Evolutionary conservation across 1,139 yeast genomes (phyloP).

Genomic region (Yamadazyma sp.): DNA sequence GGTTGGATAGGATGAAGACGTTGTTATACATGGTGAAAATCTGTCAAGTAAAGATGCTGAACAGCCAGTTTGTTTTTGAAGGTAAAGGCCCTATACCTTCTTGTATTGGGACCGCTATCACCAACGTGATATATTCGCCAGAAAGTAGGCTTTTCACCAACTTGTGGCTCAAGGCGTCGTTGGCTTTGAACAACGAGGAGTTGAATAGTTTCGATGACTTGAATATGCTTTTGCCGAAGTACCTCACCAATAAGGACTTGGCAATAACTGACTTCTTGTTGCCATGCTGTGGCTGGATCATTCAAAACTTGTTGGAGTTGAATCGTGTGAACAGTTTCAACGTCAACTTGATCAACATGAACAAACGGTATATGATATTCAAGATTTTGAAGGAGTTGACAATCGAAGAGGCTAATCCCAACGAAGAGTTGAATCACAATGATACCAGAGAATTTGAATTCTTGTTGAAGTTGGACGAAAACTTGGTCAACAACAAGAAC

Average conservation of each 20-base stretch:
- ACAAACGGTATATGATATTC: conserved; percentile 43
- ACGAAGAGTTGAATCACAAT: conserved; percentile 26
- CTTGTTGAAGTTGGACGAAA: conserved; percentile 42
- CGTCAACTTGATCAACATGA: conserved; percentile 34
- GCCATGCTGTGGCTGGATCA: conserved; percentile 82
- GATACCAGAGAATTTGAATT: conserved; percentile 49
- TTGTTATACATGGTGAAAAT: conserved; percentile 67
- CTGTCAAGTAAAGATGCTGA: conserved; percentile 67
- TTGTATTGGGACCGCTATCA: conserved; percentile 78
- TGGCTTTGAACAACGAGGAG: conserved; percentile 18
- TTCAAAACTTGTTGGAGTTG: conserved; percentile 41
- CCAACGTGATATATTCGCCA: conserved; percentile 75
- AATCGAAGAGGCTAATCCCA: conserved; percentile 30
- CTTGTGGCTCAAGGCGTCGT: conserved; percentile 63
- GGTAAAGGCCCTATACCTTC: conserved; percentile 63
- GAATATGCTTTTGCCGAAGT: conserved; percentile 35
- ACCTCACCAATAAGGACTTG: conserved; percentile 28
- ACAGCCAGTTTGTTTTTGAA: conserved; percentile 55
- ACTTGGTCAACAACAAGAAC: conserved; percentile 27
- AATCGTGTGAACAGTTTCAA: conserved; percentile 37
- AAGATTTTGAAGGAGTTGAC: conserved; percentile 43
- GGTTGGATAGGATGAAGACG: conserved; percentile 72
- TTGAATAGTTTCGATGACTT: conserved; percentile 29
- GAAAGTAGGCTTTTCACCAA: conserved; percentile 70
- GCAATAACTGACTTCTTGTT: conserved; percentile 38